Conservation (phyloP, 2,329 filamentous ascomycete genomes). For the Fusarium circinatum region DNA sequence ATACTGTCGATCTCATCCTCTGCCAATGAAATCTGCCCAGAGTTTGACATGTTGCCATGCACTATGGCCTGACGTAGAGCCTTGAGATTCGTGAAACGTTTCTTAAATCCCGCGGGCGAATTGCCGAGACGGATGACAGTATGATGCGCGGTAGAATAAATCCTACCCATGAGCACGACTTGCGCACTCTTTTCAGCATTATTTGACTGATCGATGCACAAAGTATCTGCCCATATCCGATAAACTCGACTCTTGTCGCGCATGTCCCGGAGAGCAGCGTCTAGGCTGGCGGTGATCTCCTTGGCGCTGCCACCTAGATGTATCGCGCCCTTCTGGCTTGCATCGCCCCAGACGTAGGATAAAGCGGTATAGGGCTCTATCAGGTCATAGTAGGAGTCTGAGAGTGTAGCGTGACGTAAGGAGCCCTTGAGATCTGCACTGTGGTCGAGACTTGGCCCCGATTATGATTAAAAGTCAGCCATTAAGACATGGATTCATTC, state of each 20-base stretch:
- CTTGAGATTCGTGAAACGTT: background rate
- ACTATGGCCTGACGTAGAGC: fast-evolving
- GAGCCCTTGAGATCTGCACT: background rate
- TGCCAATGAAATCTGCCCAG: background rate
- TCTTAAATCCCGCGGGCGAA: fast-evolving
- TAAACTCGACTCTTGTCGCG: background rate
- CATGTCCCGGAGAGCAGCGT: background rate
- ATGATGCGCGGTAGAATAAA: background rate
- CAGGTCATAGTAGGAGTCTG: background rate
- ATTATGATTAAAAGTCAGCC: too few relatives aligned
- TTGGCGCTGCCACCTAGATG: background rate
- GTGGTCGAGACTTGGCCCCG: background rate
- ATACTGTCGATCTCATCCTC: background rate
- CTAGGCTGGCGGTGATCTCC: background rate
- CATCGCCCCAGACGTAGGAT: background rate
- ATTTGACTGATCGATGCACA: background rate
- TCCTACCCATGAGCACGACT: fast-evolving
- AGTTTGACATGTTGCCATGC: fast-evolving
- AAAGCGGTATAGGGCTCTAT: background rate
- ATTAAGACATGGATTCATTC: fast-evolving
- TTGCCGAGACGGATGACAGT: background rate
- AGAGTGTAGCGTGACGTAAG: background rate
- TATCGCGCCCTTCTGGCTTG: background rate
- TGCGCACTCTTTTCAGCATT: background rate
- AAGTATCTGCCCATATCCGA: background rate